Base-by-base conservation (phyloP, 257 asterid genomes). In the Knoxia roxburghii region DNA sequence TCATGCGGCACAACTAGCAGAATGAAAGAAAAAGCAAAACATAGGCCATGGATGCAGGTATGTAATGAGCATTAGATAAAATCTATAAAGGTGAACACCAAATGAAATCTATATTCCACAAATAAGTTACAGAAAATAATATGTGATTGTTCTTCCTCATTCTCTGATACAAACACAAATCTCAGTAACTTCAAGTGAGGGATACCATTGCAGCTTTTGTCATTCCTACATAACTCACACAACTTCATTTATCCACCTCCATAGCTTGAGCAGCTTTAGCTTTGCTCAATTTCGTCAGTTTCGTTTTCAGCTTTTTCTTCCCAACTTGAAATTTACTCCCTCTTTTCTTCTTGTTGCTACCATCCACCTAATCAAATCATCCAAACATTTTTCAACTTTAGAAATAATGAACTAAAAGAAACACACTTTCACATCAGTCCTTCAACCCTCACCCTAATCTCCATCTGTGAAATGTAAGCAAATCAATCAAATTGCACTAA, bases 211-310 rank as follows among this genome's bases (percentile, higher is more conserved):
- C 39, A 23, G 20, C 33, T 13, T 49, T 23, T 5, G 6, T 39
- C 48, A 45, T 32, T 64, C 27, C 43, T 33, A 59, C 7, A 21
- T 59, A 59, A 21, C 46, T 58, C 46, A 59, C 55, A 6, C 5
- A 30, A 79, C 77, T 80, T 88, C 89, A 94, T 32, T 86, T 81
- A 75, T 94, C 96, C 52, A 94, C 59, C 80, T 90, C 96, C 97
- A 94, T 94, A 14, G 96, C 99, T 70, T 94, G 99, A 35, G 95
- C 96, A 70, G 96, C 99, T 81, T 90, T 90, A 75, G 99, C 97
- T 81, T 88, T 94, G 12, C 96, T 95, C 78, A 86, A 78, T 9
- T 95, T 82, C 4, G 97, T 94, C 96, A 88, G 49, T 79, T 77
- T 87, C 1, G 91, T 94, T 76, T 94, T 90, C 86, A 94, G 70